phyloP scores from a whole-genome alignment of 768 basidiomycete genomes.

The Hericium coralloides region DNA sequence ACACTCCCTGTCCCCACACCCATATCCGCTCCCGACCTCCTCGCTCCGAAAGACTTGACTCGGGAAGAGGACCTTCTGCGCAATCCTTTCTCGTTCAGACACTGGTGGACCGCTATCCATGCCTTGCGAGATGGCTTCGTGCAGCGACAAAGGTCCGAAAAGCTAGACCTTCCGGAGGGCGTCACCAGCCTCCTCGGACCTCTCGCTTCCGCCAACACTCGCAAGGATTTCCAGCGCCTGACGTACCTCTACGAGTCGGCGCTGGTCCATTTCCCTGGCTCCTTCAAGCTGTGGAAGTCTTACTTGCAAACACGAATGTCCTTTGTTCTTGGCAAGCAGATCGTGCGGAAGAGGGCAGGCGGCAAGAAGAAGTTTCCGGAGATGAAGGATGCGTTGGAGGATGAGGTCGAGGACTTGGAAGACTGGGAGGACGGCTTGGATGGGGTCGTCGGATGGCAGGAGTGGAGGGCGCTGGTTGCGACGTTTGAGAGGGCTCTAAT shows the following conservation, averaged over 20 bases:
- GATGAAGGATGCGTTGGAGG: slow-evolving; percentile 84
- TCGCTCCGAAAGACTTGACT: slow-evolving; percentile 67
- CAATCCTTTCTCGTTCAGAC: slow-evolving; percentile 84
- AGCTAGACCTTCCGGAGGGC: slow-evolving; percentile 39
- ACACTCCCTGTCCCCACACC: slow-evolving; percentile 82
- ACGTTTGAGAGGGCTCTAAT: slow-evolving; percentile 88
- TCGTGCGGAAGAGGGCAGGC: slow-evolving; percentile 67
- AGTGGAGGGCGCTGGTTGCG: slow-evolving; percentile 87
- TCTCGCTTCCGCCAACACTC: slow-evolving; percentile 61
- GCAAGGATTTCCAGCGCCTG: slow-evolving; percentile 73
- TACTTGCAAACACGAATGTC: slow-evolving; percentile 79
- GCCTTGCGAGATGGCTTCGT: slow-evolving; percentile 59
- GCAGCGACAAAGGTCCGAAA: slow-evolving; percentile 49
- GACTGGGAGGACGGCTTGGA: slow-evolving; percentile 86
- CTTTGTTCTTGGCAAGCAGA: slow-evolving; percentile 75
- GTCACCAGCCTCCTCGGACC: slow-evolving; percentile 62
- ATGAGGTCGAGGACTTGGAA: slow-evolving; percentile 70
- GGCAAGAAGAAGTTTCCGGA: slow-evolving; percentile 89
- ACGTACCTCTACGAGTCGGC: slow-evolving; percentile 94
- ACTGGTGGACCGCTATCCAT: slow-evolving; percentile 88
- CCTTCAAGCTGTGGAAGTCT: slow-evolving; percentile 94
- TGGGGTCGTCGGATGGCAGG: slow-evolving; percentile 87
- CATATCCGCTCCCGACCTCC: slow-evolving; percentile 63
- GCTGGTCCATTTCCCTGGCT: slow-evolving; percentile 75
- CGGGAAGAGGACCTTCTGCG: slow-evolving; percentile 91